Base-by-base conservation (phyloP, 2,329 filamentous ascomycete genomes). In the Neopestalotiopsis sp. region DNA sequence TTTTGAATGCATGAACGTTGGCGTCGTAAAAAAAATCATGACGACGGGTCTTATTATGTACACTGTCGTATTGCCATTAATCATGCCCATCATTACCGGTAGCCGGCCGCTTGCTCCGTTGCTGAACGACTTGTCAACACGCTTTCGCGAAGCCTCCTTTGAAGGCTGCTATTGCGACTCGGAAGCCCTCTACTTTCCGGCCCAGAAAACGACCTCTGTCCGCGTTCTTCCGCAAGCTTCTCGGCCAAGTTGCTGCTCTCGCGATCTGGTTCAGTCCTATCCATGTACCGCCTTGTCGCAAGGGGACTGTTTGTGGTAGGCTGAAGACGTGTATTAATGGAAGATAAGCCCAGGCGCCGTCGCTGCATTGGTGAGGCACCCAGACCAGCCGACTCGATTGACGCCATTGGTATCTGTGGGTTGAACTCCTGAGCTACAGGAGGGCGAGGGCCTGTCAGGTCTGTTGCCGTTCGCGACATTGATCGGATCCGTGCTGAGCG, bases 401-500 rank as follows among this genome's bases (percentile, higher is more conserved):
- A 74, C 34, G 81, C 78, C 13, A 79, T 71, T 14, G 79, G 76
- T 49, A 79, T 74, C 42, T 85, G 78, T 28, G 78, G 74, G 34
- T 76, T 75, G 73, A 80, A 83, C 40, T 86, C 84, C 58, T 84
- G 81, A 3, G 78, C 76, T 67, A 71, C 74, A 68, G 74, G 74
- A 70, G 73, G 80, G 70, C 45, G 30, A 13, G 71, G 79, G 74
- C 71, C 75, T 34, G 81, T 84, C 66, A 86, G 82, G 69, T 91
- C 89, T 0, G 88, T 90, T 45, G 82, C 79, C 4, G 88, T 88
- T 30, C 90, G 83, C 4, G 89, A 90, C 1, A 88, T 88, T 2
- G 86, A 83, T n/a, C 87, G 85, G 71, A 87, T 84, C 40, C 83
- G 81, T n/a, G 76, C 70, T 24, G 61, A 45, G 7, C 20, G 9